Conservation (phyloP, 2,329 filamentous ascomycete genomes). For the Aureobasidium sp. region DNA sequence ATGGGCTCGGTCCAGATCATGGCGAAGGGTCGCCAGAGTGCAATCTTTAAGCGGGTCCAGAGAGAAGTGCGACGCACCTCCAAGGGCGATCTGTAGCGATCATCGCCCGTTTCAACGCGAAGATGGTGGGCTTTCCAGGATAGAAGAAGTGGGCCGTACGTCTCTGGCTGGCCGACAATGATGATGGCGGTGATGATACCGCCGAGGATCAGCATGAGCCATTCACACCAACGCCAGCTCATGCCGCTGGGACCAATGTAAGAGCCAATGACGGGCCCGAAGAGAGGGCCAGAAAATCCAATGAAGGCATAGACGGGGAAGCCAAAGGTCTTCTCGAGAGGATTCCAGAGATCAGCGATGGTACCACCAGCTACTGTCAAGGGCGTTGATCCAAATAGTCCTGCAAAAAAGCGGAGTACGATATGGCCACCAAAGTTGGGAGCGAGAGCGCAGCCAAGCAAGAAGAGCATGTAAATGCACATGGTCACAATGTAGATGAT, state of each 20-base stretch:
- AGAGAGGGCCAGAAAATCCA: conserved; percentile 17
- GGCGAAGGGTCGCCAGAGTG: conserved; percentile 20
- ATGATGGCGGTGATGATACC: conserved; percentile 25
- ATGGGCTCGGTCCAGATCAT: conserved; percentile 34
- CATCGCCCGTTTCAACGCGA: conserved; percentile 23
- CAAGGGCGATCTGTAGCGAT: conserved; percentile 21
- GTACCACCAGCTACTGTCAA: conserved; percentile 23
- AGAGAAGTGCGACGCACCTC: conserved; percentile 19
- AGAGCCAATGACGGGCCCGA: conserved; percentile 20
- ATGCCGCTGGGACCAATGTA: conserved; percentile 19
- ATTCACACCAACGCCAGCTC: conserved; percentile 35
- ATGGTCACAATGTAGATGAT: conserved; percentile 22
- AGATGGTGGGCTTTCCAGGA: conserved; percentile 33
- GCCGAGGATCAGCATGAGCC: conserved; percentile 32
- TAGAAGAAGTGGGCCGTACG: conserved; percentile 37
- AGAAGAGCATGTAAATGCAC: conserved; percentile 17
- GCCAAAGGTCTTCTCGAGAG: conserved; percentile 20
- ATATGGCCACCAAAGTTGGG: conserved; percentile 24
- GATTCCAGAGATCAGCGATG: conserved; percentile 25
- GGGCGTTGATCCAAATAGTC: conserved; percentile 21
- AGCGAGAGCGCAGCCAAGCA: conserved; percentile 13
- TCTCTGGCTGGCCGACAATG: conserved; percentile 44
- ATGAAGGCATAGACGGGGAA: conserved; percentile 23
- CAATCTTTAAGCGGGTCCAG: conserved; percentile 18
- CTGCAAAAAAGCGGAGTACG: conserved; percentile 24